Conservation (phyloP, 2,329 filamentous ascomycete genomes). For the Fusarium sp. region DNA sequence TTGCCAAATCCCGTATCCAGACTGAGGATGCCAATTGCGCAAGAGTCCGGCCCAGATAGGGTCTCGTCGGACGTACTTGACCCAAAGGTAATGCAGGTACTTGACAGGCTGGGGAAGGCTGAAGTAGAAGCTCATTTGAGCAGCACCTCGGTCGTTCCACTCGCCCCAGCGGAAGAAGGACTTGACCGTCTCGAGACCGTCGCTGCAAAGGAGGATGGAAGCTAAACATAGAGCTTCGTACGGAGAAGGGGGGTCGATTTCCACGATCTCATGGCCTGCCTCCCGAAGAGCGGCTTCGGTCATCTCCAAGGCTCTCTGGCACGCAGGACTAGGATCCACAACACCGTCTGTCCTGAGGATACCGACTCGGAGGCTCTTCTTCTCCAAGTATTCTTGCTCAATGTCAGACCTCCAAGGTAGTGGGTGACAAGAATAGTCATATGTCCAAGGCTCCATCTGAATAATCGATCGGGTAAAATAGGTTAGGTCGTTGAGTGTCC, state of each 20-base stretch:
- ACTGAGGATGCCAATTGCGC: slow-evolving; percentile 80
- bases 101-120: slow-evolving; percentile 80
- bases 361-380: slow-evolving; percentile 78
- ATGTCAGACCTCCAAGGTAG: slow-evolving; percentile 80
- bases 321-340: slow-evolving; percentile 89
- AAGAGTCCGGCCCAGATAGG: slow-evolving; percentile 84
- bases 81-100: slow-evolving; percentile 90
- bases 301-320: slow-evolving; percentile 80
- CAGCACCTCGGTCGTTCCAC: slow-evolving; percentile 82
- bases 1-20: slow-evolving; percentile 84
- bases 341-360: slow-evolving; percentile 85
- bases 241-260: slow-evolving; percentile 75
- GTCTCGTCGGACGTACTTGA: slow-evolving; percentile 86
- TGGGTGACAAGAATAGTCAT: slow-evolving; percentile 88
- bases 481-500: slow-evolving; percentile 84
- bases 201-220: slow-evolving; percentile 85
- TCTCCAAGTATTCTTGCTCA: slow-evolving; percentile 71
- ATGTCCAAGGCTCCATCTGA: slow-evolving; percentile 88
- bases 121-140: slow-evolving; percentile 82
- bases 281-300: slow-evolving; percentile 77
- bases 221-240: slow-evolving; percentile 84
- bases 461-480: slow-evolving; percentile 88
- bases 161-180: slow-evolving; percentile 84
- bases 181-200: slow-evolving; percentile 85
- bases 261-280: slow-evolving; percentile 82